phyloP scores from a whole-genome alignment of 768 basidiomycete genomes.

The Suillus discolor region DNA sequence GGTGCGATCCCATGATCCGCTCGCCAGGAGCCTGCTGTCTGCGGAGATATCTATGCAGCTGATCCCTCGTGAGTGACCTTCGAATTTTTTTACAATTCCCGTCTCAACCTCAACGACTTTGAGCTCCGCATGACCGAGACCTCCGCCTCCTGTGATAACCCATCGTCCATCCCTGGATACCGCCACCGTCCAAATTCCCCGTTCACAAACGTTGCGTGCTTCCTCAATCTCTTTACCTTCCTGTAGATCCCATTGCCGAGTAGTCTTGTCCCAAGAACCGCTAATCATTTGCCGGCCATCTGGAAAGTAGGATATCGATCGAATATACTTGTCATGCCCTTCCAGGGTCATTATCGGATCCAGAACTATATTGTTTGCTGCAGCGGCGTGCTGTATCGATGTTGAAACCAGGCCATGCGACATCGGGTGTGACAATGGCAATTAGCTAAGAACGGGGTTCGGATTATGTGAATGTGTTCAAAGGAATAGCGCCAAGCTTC shows the following conservation, averaged over 20 bases:
- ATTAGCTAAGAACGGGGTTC: not conserved
- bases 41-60: not conserved
- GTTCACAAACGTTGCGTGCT: not conserved
- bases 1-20: not conserved
- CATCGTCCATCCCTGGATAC: conserved; percentile 2
- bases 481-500: not conserved
- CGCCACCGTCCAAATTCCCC: too few species aligned
- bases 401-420: not conserved
- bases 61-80: not conserved
- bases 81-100: not conserved
- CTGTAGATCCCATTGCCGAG: not conserved
- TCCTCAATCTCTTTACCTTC: not conserved
- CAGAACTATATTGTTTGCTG: too few species aligned
- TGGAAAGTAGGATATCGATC: not conserved
- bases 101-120: not conserved
- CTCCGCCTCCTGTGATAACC: not conserved
- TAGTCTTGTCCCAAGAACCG: not conserved
- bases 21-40: not conserved
- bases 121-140: not conserved
- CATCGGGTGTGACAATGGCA: not conserved
- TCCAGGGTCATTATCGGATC: not conserved
- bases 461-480: not conserved
- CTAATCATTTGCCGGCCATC: not conserved
- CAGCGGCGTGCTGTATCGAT: not conserved
- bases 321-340: not conserved